Base-by-base conservation (phyloP, 371 early-diverging fungal species). In the Mucor lusitanicus region DNA sequence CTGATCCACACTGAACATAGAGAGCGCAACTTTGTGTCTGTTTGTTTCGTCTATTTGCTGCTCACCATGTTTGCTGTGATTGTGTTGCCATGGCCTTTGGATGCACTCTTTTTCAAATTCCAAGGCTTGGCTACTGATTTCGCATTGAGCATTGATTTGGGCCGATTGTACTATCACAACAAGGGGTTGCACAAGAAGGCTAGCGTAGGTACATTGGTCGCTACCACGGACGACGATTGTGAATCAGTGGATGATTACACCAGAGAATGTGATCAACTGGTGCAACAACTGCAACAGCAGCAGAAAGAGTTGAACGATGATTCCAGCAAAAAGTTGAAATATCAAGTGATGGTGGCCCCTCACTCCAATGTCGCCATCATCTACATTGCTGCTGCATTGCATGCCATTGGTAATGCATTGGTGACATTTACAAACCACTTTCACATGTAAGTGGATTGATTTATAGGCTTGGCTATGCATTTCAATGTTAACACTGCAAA, bases 41-140 rank as follows among this genome's bases (percentile, higher is more conserved):
- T 64, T 60, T 73, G 80, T 56, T 77, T 79, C 56, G 13, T 58
- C 8, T 81, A 83, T 57, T 61, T 81, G 7, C 27, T 75, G 13
- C 2, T 68, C 3, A 75, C 76, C 15, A 77, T 78, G 60, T 6
- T 71, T 19, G 30, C 76, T 21, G 74, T 76, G 9, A 71, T 81
- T 59, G 64, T 76, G 15, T 50, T 74, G 19, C 68, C 72, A 13
- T 85, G 85, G 85, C 85, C 85, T 11, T 25, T 76, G 37, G 85
- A 85, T 59, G 85, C 82, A 17, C 59, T 85, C 23, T 83, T 81
- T 63, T 85, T 85, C 75, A 81, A 83, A 39, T 80, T 77, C 65
- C 83, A 83, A 67, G 82, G 85, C 12, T 74, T 85, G 17, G 75
- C 77, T 64, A 81, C 81, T 3, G 85, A 85, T 61, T 80, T 75